Evolutionary conservation across 441 rosid genomes (phyloP).

Genomic region (Pelargonium citronellum): DNA sequence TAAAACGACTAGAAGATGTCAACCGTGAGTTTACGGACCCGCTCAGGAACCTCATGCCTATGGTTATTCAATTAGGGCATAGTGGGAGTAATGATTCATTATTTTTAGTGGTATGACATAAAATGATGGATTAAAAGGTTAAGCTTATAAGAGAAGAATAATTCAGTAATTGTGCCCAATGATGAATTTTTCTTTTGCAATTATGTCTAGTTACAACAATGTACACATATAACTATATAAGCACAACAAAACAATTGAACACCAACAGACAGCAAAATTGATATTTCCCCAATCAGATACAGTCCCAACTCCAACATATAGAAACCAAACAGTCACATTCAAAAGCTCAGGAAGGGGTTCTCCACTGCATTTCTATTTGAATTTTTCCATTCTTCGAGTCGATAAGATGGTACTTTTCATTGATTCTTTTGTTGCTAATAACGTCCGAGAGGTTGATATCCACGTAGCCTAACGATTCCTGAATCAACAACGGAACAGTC

Average conservation of each 20-base stretch:
- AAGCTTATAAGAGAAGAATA: too few species aligned
- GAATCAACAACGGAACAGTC: conserved; percentile 8
- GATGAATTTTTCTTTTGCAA: background rate
- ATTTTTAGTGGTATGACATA: too few species aligned
- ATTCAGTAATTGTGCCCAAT: too few species aligned
- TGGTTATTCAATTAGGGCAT: too few species aligned
- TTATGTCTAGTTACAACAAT: background rate
- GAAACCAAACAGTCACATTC: background rate
- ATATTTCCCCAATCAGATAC: too few species aligned
- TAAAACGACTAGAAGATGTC: too few species aligned
- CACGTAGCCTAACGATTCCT: conserved; percentile 58
- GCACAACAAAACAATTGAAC: background rate
- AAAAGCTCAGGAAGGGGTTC: conserved; percentile 40
- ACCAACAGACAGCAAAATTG: background rate
- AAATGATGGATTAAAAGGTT: too few species aligned
- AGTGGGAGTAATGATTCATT: too few species aligned
- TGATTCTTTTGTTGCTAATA: conserved; percentile 52
- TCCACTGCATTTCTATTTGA: conserved; percentile 71
- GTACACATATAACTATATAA: background rate
- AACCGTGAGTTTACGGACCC: too few species aligned
- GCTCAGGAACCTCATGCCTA: too few species aligned
- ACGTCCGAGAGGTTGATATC: conserved; percentile 48
- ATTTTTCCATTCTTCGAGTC: conserved; percentile 65
- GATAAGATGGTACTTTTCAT: conserved; percentile 57
- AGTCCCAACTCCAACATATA: too few species aligned